phyloP scores from a whole-genome alignment of 148 eudicot species.

The Amaranthus palmeri region DNA sequence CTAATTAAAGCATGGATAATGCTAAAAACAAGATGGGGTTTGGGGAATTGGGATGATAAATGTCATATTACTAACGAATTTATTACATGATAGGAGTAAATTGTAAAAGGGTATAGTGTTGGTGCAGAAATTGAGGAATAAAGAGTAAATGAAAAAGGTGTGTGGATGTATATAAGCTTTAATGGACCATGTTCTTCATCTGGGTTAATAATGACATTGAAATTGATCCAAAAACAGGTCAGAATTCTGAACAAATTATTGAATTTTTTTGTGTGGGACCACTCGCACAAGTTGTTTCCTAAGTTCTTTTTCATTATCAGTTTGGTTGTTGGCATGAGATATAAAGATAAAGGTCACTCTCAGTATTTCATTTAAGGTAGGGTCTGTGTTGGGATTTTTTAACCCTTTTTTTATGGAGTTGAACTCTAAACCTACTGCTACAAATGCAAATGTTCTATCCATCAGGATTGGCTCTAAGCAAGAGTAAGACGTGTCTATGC shows the following conservation, averaged over 20 bases:
- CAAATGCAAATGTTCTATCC: too few relatives aligned
- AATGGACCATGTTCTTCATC: not conserved
- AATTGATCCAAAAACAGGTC: conserved; percentile 22
- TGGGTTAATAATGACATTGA: conserved; percentile 23
- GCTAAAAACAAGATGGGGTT: conserved; percentile 17
- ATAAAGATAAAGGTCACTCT: too few relatives aligned
- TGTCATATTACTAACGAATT: conserved; percentile 18
- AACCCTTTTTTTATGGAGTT: too few relatives aligned
- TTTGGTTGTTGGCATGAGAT: too few relatives aligned
- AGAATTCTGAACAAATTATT: conserved; percentile 15
- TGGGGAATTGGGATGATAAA: conserved; percentile 16
- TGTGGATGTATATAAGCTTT: not conserved
- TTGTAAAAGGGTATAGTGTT: conserved; percentile 13
- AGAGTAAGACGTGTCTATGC: too few relatives aligned
- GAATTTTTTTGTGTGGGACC: conserved; percentile 17
- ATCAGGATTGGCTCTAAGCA: too few relatives aligned
- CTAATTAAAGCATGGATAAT: conserved; percentile 5
- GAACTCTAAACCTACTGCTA: too few relatives aligned
- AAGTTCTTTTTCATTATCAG: not conserved
- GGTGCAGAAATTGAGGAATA: conserved; percentile 22
- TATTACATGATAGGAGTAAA: conserved; percentile 10
- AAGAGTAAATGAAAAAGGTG: conserved; percentile 5
- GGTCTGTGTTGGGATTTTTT: too few relatives aligned
- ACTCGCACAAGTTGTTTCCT: not conserved
- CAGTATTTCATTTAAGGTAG: too few relatives aligned